Evolutionary conservation across 352 stramenopile genomes (phyloP), one percentile per base, ranked within the genome.

Genomic region (Globisporangium irregulare): DNA sequence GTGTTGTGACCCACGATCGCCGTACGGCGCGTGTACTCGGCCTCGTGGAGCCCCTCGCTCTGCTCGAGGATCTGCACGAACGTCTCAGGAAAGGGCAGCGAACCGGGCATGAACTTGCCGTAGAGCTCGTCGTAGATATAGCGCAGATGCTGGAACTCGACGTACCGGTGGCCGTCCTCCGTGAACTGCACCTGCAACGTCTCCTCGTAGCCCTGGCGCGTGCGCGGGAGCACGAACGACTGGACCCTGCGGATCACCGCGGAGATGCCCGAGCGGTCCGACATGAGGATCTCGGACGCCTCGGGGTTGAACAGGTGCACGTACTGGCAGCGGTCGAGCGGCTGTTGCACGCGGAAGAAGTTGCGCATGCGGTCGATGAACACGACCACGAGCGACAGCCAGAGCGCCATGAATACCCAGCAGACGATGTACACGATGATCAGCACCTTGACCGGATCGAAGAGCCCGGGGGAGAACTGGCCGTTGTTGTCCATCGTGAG

Each of bases 91-190:
- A 71, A 64, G 6, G 66, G 48, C 18, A 73, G n/a, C 0, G 29
- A 41, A 7, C 68, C 68, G 5, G 68, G 68, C 43, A 73, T 51
- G 38, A 73, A 73, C 14, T 67, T 46, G 41, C 63, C 29, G 51
- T 77, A 67, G 65, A 73, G 51, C 50, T 66, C 36, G 60, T 70
- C 70, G 66, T 77, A 59, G 68, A 77, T 62, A 27, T 54, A 59
- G 58, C 73, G 62, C 36, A 63, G n/a, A 14, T 71, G 41, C 75
- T 75, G 62, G 64, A 73, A 73, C 55, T 71, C 68, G 46, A 73
- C 61, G 38, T 65, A 73, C n/a, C 68, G 64, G 3, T 63, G 59
- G 8, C 66, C 66, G n/a, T 67, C 59, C 29, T 61, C 27, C 2
- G 68, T 71, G 20, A 50, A 50, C 14, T 67, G 54, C 20, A 73